Evolutionary conservation across 2,329 filamentous ascomycete genomes (phyloP), one percentile per base, ranked within the genome.

Genomic region (Didymella sp.): DNA sequence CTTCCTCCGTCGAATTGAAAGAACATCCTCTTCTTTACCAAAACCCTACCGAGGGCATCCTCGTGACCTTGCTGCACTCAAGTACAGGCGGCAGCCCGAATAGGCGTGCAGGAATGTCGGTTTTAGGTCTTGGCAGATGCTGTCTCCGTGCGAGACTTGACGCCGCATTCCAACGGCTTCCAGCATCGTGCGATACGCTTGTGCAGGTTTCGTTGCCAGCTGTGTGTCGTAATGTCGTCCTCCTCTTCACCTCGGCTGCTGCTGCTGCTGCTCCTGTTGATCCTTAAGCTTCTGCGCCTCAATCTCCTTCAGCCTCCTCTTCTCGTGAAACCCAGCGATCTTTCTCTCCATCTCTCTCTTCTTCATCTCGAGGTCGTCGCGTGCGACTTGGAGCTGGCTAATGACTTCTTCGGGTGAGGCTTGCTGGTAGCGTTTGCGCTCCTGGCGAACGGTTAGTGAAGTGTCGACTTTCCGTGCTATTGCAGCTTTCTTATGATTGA

Each of bases 301-400:
- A 19, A 63, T 33, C 38, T 60, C 63, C 55, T 63, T 64, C 22
- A 45, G 58, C 42, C 22, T 58, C 45, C 50, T 54, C 17, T 61
- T 65, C 27, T 69, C 66, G 7, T 55, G 42, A 19, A 73, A 66
- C 13, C 47, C 55, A 6, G 62, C 76, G 50, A 88, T 81, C 69
- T 88, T 87, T 61, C 73, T 79, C 69, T 87, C 82, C 48, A 88
- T 67, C 45, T 81, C 81, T 6, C 77, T 76, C 69, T 78, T 84
- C 67, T 84, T 84, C 6, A 72, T 67, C 2, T 82, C 69, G 13
- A 88, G 72, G 30, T 79, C 78, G n/a, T 78, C 75, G 41, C 82
- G 80, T 49, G 79, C 77, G 43, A 73, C 69, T 62, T 85, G 80
- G 19, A 88, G 78, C 45, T 81, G 77, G n/a, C 78, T 75, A 22